phyloP scores from a whole-genome alignment of 371 early-diverging fungal genomes.

The Syncephalastrum monosporum region DNA sequence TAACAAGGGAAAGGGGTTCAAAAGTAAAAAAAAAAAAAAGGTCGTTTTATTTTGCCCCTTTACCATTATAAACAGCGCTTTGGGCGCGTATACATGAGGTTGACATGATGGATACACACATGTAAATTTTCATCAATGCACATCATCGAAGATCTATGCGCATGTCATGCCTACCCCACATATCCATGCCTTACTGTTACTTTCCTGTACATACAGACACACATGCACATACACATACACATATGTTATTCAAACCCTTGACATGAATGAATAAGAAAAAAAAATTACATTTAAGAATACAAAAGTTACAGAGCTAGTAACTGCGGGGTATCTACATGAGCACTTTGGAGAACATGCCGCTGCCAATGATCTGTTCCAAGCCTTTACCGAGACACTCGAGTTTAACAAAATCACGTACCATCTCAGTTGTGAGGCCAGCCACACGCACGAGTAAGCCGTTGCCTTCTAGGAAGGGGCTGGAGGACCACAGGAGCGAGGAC shows the following conservation, averaged over 20 bases:
- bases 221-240: not conserved
- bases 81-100: too few relatives aligned
- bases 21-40: too few relatives aligned
- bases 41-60: too few relatives aligned
- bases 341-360: constrained; percentile 44
- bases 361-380: constrained; percentile 31
- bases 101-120: too few relatives aligned
- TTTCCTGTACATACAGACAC: not conserved
- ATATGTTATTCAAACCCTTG: too few relatives aligned
- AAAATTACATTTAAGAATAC: not conserved
- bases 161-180: too few relatives aligned
- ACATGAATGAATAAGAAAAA: too few relatives aligned
- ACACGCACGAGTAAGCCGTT: constrained; percentile 39
- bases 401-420: constrained; percentile 48
- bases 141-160: too few relatives aligned
- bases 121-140: too few relatives aligned
- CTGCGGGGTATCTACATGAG: constrained; percentile 22
- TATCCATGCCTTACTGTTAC: too few relatives aligned
- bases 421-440: constrained; percentile 45
- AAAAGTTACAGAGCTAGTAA: not conserved
- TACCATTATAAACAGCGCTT: too few relatives aligned
- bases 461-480: constrained; percentile 29
- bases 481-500: constrained; percentile 36
- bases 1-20: too few relatives aligned
- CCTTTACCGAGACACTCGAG: constrained; percentile 31